These are phyloP conservation scores for Tetramitus jugosus DNA, from an alignment of 208 protist genomes.

Conservation along the genomic window DNA sequence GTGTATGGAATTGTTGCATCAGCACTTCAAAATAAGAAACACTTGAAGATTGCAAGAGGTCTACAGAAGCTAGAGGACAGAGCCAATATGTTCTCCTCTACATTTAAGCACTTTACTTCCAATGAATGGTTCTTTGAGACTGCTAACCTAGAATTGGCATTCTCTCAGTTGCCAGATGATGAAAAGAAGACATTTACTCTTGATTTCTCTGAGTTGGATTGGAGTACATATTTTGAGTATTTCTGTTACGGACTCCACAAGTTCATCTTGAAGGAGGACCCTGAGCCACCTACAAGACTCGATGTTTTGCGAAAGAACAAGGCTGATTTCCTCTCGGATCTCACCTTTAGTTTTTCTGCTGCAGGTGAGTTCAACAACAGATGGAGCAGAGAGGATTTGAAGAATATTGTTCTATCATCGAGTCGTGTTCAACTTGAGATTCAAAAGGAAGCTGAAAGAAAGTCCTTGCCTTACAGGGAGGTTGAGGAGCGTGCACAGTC, in stretches of 20 bases:
- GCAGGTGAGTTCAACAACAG: neutral
- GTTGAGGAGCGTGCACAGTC: neutral
- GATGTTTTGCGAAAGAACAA: neutral
- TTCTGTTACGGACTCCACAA: slow-evolving; percentile 4
- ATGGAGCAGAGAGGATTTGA: neutral
- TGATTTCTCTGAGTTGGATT: neutral
- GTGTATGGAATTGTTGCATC: neutral
- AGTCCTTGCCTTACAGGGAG: neutral
- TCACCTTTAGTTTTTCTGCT: neutral
- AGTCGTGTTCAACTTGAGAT: neutral
- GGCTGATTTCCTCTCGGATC: neutral
- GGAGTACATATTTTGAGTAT: neutral
- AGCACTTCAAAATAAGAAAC: neutral
- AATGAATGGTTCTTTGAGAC: slow-evolving; percentile 20
- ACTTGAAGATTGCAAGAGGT: neutral
- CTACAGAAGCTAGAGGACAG: neutral
- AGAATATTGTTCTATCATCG: neutral
- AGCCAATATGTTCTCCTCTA: neutral
- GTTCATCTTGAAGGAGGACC: neutral
- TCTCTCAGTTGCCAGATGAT: neutral
- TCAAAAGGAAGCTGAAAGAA: neutral
- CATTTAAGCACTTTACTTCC: neutral
- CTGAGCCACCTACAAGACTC: neutral
- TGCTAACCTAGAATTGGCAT: neutral
- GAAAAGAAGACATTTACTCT: neutral